phyloP scores from a whole-genome alignment of 2,329 filamentous ascomycete genomes.

The Volutella citrinella region DNA sequence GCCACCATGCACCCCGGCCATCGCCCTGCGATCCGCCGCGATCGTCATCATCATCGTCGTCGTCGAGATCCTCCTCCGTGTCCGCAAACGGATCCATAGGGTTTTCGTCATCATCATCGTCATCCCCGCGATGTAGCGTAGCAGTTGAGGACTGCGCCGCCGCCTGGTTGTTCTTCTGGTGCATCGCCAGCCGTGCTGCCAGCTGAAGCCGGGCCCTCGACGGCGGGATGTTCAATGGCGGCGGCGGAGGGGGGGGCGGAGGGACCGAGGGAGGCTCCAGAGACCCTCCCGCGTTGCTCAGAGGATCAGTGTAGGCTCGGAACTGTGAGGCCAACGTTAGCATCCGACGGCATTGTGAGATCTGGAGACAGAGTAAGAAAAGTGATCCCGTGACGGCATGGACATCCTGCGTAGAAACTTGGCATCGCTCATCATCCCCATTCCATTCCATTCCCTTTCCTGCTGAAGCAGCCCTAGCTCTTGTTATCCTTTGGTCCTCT shows the following conservation, averaged over 20 bases:
- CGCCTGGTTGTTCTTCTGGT: slow-evolving; percentile 60
- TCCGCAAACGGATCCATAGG: slow-evolving; percentile 46
- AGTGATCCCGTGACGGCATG: slow-evolving; percentile 15
- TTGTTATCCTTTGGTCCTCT: slow-evolving; percentile 18
- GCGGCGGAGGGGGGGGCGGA: slow-evolving; percentile 64
- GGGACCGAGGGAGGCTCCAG: slow-evolving; percentile 57
- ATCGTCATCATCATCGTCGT: slow-evolving; percentile 41
- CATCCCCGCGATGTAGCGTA: slow-evolving; percentile 29
- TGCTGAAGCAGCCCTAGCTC: slow-evolving; percentile 20
- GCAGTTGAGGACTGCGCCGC: slow-evolving; percentile 45
- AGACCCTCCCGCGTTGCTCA: slow-evolving; percentile 45
- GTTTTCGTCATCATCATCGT: slow-evolving; percentile 40
- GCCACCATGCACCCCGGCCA: slow-evolving; percentile 48
- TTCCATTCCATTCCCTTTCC: slow-evolving; percentile 26
- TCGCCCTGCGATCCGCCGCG: no score
- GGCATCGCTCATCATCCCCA: slow-evolving; percentile 25
- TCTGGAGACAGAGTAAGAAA: slow-evolving; percentile 23
- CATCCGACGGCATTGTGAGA: slow-evolving; percentile 14
- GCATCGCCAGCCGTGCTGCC: slow-evolving; percentile 80
- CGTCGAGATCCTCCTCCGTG: slow-evolving; percentile 52
- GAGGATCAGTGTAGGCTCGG: slow-evolving; percentile 55
- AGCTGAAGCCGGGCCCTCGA: slow-evolving; percentile 84
- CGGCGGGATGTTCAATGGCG: slow-evolving; percentile 80
- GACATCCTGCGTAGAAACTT: slow-evolving; percentile 24
- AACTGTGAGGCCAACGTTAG: slow-evolving; percentile 44